phyloP scores from a whole-genome alignment of 306 rosid species.

The Pterocarpus santalinus region DNA sequence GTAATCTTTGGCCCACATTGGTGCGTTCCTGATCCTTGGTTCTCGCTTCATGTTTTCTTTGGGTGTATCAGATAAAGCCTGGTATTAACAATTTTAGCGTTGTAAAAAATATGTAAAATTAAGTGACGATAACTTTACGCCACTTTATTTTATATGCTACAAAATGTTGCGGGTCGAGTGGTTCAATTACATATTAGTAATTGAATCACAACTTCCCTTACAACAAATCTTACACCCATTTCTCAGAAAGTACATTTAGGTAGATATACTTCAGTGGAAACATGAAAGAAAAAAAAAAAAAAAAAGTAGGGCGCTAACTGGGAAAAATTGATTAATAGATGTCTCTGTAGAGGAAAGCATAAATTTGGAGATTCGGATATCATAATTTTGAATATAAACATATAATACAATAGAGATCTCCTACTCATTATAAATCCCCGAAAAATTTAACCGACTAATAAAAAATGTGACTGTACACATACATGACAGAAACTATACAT shows the following conservation, averaged over 20 bases:
- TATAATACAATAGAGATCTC: neutral
- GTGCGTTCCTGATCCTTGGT: no score
- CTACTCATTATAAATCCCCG: slow-evolving; percentile 5
- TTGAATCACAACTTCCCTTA: neutral
- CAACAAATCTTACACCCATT: neutral
- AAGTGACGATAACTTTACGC: neutral
- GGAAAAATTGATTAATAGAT: neutral
- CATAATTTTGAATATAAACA: slow-evolving; percentile 22
- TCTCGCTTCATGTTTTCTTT: no score
- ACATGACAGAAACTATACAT: slow-evolving; percentile 16
- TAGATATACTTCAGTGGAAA: neutral
- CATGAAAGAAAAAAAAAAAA: neutral
- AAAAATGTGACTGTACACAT: slow-evolving; percentile 43
- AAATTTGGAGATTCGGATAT: slow-evolving; percentile 14
- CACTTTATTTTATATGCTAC: neutral
- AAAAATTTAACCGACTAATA: neutral
- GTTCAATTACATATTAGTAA: neutral
- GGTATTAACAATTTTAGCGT: neutral
- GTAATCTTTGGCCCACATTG: no score
- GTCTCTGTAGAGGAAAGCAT: neutral
- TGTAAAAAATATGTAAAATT: neutral
- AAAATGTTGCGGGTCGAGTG: neutral
- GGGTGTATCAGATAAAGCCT: no score
- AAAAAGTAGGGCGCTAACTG: neutral
- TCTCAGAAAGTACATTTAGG: neutral